These are phyloP conservation scores for Phaeotremella fagi DNA, from an alignment of 768 basidiomycete species.

Conservation along the genomic window DNA sequence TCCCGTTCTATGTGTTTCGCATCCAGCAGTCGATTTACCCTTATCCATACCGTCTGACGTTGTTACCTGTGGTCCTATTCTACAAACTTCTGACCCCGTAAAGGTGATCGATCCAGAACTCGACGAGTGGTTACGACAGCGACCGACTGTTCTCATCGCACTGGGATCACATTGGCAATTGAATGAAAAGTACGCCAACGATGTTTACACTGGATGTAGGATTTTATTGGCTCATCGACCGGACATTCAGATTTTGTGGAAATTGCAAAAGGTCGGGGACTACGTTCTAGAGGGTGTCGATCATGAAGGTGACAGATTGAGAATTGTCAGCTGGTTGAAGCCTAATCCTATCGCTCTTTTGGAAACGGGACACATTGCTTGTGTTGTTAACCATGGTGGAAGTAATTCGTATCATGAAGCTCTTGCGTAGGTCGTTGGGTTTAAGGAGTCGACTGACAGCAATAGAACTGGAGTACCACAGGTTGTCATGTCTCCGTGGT, in stretches of 20 bases:
- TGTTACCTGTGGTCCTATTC: constrained; percentile 22
- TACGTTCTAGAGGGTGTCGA: neutral
- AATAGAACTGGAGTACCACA: constrained; percentile 17
- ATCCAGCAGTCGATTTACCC: constrained; percentile 18
- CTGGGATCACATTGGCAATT: constrained; percentile 18
- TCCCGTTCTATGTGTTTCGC: constrained; percentile 16
- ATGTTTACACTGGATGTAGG: constrained; percentile 7
- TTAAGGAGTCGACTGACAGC: neutral
- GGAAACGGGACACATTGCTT: constrained; percentile 14
- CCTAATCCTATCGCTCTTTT: constrained; percentile 17
- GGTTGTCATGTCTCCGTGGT: constrained; percentile 18
- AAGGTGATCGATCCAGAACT: constrained; percentile 14
- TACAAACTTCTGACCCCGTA: constrained; percentile 2
- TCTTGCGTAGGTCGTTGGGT: constrained; percentile 9
- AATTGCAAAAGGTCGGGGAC: constrained; percentile 11
- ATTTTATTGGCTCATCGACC: constrained; percentile 9
- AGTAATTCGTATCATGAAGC: constrained; percentile 28
- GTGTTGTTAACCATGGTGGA: constrained; percentile 18
- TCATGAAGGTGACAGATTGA: constrained; percentile 14
- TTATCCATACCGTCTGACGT: constrained; percentile 10
- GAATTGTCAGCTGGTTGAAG: constrained; percentile 22
- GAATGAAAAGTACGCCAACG: constrained; percentile 1
- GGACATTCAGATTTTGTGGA: constrained; percentile 27
- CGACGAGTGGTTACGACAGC: constrained; percentile 7
- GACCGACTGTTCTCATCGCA: constrained; percentile 14